Percentiles rank a stretch among this genome's conserved stretches.
Conservation (phyloP, 2,329 filamentous ascomycete genomes). For the Bisporella sp. region DNA sequence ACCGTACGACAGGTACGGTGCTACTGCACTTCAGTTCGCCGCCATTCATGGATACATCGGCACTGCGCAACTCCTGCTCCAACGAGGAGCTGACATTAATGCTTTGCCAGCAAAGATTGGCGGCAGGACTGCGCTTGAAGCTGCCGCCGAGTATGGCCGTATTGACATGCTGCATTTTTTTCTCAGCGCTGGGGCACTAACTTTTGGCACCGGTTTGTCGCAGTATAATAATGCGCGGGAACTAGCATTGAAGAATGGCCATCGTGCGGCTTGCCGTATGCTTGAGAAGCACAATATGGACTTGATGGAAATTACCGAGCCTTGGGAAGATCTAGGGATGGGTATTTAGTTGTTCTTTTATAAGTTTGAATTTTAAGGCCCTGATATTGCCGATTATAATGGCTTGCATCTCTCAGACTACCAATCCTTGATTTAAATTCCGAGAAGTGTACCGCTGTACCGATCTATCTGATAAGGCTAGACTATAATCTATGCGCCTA, state of each 20-base stretch:
- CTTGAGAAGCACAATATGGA: conserved; percentile 1
- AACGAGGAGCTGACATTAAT: conserved; percentile 8
- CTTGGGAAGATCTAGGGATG: not conserved
- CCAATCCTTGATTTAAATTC: too few relatives aligned
- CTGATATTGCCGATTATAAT: too few relatives aligned
- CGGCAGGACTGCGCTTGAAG: conserved; percentile 7
- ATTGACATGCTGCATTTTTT: conserved; percentile 26
- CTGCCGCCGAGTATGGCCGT: conserved; percentile 26
- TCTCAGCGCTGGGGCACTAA: conserved; percentile 15
- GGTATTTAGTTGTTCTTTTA: not conserved
- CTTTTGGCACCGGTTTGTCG: not conserved
- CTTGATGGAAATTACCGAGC: not conserved
- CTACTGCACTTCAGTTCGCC: conserved; percentile 18
- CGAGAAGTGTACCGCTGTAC: too few relatives aligned
- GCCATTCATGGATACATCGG: conserved; percentile 12
- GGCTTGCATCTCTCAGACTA: too few relatives aligned
- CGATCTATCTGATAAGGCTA: too few relatives aligned
- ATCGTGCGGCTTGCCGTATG: conserved; percentile 2
- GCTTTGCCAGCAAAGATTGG: not conserved
- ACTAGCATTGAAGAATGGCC: conserved; percentile 1
- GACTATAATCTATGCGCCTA: too few relatives aligned
- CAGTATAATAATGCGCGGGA: conserved; percentile 1
- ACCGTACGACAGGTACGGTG: not conserved
- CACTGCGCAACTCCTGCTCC: conserved; percentile 17
- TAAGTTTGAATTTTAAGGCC: too few relatives aligned